phyloP scores from a whole-genome alignment of 2,329 filamentous ascomycete species.

The Diaporthe helianthi region DNA sequence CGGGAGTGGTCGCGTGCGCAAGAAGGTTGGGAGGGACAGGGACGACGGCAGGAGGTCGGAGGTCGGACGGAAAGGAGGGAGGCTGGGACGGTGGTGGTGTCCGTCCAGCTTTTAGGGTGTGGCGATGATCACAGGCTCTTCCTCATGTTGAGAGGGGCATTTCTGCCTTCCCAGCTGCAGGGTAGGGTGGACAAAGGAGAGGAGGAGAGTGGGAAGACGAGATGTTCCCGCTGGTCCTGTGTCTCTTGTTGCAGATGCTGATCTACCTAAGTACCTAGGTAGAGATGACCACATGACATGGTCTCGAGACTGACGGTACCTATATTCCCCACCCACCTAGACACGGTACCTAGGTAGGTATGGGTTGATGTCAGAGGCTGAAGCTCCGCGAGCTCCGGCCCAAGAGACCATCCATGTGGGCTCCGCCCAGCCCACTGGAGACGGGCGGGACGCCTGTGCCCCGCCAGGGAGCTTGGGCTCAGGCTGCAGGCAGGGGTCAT shows the following conservation, averaged over 20 bases:
- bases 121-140: constrained; percentile 1
- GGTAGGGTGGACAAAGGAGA: not conserved
- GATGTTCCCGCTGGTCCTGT: not conserved
- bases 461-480: constrained; percentile 8
- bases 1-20: constrained; percentile 7
- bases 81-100: not conserved
- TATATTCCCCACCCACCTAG: too few species aligned
- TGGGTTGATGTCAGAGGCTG: constrained; percentile 27
- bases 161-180: constrained; percentile 21
- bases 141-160: constrained; percentile 13
- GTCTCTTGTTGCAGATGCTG: not conserved
- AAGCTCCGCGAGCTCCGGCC: constrained; percentile 23
- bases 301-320: not conserved
- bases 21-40: not conserved
- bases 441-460: not conserved
- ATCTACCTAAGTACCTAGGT: too few species aligned
- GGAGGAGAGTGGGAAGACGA: not conserved
- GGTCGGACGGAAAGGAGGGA: not conserved
- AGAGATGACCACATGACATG: constrained; percentile 21
- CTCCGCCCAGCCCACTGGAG: not conserved
- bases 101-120: not conserved
- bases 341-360: too few species aligned
- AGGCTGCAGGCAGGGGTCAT: not conserved
- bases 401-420: not conserved
- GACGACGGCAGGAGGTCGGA: not conserved